Evolutionary conservation across 306 rosid species (phyloP).

Genomic region (Cucurbita ficifolia): DNA sequence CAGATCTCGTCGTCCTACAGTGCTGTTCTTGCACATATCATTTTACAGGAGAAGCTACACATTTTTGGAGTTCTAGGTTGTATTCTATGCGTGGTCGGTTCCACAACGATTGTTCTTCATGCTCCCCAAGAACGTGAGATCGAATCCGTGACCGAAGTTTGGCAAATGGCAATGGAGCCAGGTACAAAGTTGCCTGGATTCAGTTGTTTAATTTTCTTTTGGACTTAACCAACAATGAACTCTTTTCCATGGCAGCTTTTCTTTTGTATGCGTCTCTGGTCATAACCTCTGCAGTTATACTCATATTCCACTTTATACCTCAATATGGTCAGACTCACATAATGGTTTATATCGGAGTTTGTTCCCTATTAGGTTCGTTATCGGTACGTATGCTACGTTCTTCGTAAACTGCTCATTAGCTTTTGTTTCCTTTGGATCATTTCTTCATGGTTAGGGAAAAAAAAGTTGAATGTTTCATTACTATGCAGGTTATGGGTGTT

Average conservation of each 20-base stretch:
- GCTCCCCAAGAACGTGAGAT: slow-evolving; percentile 70
- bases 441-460: not conserved
- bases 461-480: not conserved
- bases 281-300: slow-evolving; percentile 40
- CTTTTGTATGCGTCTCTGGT: slow-evolving; percentile 51
- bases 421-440: not conserved
- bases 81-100: slow-evolving; percentile 64
- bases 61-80: slow-evolving; percentile 73
- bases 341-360: slow-evolving; percentile 71
- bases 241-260: slow-evolving; percentile 44
- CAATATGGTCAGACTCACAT: slow-evolving; percentile 74
- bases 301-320: slow-evolving; percentile 51
- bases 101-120: slow-evolving; percentile 67
- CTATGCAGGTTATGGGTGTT: slow-evolving; percentile 62
- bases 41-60: slow-evolving; percentile 51
- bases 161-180: slow-evolving; percentile 82
- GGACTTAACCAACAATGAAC: not conserved
- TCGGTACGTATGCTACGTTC: slow-evolving; percentile 31
- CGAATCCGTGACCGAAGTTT: slow-evolving; percentile 64
- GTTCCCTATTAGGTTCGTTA: slow-evolving; percentile 69
- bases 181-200: slow-evolving; percentile 27
- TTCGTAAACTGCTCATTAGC: not conserved
- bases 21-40: slow-evolving; percentile 74
- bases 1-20: slow-evolving; percentile 25
- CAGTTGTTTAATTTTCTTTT: not conserved